Conservation (phyloP, 2,329 filamentous ascomycete genomes). For the Monilinia aucupariae region DNA sequence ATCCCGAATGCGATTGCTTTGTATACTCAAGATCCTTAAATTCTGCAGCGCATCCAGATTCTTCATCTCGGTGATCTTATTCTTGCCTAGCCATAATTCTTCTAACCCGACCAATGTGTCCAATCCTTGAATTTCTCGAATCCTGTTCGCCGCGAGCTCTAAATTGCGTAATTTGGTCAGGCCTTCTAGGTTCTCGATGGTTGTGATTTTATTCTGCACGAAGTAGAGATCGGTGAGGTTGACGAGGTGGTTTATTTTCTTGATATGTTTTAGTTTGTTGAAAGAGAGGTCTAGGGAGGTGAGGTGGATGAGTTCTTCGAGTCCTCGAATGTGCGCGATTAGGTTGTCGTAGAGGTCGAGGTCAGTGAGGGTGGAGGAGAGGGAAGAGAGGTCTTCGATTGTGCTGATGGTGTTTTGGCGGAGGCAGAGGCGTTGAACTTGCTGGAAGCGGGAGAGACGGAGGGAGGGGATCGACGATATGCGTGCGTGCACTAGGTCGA, state of each 20-base stretch:
- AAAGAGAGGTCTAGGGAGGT: conserved; percentile 86
- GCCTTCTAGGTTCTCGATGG: conserved; percentile 77
- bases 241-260: conserved; percentile 71
- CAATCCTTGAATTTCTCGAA: conserved; percentile 82
- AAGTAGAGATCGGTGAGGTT: conserved; percentile 82
- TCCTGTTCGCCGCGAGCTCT: conserved; percentile 87
- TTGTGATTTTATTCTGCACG: conserved; percentile 88
- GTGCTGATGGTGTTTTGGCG: conserved; percentile 84
- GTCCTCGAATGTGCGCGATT: conserved; percentile 76
- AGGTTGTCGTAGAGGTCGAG: conserved; percentile 97
- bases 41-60: conserved; percentile 70
- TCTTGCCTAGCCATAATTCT: conserved; percentile 91
- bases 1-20: conserved; percentile 84
- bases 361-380: conserved; percentile 67
- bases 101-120: conserved; percentile 72
- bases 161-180: conserved; percentile 72
- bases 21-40: conserved; percentile 84
- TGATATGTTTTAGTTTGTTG: conserved; percentile 99
- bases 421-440: conserved; percentile 73
- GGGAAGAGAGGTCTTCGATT: conserved; percentile 65
- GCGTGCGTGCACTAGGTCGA: conserved; percentile 84
- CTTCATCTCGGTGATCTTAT: conserved; percentile 83
- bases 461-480: conserved; percentile 73
- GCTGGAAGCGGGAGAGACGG: conserved; percentile 75
- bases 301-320: conserved; percentile 72